Evolutionary conservation across 2,329 filamentous ascomycete species (phyloP).

Genomic region (Plenodomus tracheiphilus): DNA sequence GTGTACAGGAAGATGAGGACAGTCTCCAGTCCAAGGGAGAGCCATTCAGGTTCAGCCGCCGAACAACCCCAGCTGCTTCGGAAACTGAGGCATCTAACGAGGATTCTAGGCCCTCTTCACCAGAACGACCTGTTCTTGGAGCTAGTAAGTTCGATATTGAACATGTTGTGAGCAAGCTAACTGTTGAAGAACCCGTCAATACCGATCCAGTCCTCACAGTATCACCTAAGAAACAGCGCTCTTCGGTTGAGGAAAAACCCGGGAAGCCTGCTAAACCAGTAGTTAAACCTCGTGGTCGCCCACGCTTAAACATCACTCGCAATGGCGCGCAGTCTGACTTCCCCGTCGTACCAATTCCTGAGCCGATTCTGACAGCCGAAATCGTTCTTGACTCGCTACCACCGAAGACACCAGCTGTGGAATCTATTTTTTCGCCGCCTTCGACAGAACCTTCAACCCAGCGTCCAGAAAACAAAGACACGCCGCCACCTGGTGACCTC

Average conservation of each 20-base stretch:
- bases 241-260: slow-evolving; percentile 28
- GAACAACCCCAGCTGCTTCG: slow-evolving; percentile 19
- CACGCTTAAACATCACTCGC: slow-evolving; percentile 30
- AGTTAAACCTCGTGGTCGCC: slow-evolving; percentile 26
- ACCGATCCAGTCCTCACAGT: slow-evolving; percentile 43
- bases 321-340: slow-evolving; percentile 25
- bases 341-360: slow-evolving; percentile 21
- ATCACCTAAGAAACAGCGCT: slow-evolving; percentile 47
- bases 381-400: slow-evolving; percentile 42
- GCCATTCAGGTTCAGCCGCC: slow-evolving; percentile 54
- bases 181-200: slow-evolving; percentile 53
- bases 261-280: slow-evolving; percentile 25
- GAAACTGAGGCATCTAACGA: slow-evolving; percentile 22
- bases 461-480: slow-evolving; percentile 45
- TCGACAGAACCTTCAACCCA: slow-evolving; percentile 48
- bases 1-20: slow-evolving; percentile 56
- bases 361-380: slow-evolving; percentile 29
- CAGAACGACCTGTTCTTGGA: slow-evolving; percentile 44
- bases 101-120: slow-evolving; percentile 20
- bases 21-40: slow-evolving; percentile 36
- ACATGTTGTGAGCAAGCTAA: slow-evolving; percentile 18
- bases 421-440: slow-evolving; percentile 50
- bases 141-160: slow-evolving; percentile 44
- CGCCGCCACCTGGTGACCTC: slow-evolving; percentile 49
- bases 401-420: slow-evolving; percentile 45